phyloP scores from a whole-genome alignment of 2,329 filamentous ascomycete species.

The Aspergillus tamarii region DNA sequence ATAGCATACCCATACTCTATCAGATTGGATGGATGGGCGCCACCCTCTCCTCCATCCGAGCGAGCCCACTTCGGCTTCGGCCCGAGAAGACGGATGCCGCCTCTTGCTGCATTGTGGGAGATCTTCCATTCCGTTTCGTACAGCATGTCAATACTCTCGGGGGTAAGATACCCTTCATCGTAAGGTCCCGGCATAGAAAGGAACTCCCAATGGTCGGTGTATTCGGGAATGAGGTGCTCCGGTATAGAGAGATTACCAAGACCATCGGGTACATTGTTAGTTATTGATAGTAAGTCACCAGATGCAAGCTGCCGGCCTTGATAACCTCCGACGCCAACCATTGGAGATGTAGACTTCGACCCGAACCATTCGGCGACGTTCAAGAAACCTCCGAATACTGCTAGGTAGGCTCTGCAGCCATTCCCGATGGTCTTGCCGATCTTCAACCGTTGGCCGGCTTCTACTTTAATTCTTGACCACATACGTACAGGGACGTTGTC shows the following conservation, averaged over 20 bases:
- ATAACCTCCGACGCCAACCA: conserved; percentile 62
- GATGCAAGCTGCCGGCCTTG: conserved; percentile 60
- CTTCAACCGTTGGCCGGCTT: conserved; percentile 56
- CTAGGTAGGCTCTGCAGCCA: conserved; percentile 63
- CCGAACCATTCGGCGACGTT: conserved; percentile 61
- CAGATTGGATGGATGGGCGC: conserved; percentile 63
- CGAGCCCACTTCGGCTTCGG: conserved; percentile 63
- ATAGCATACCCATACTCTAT: conserved; percentile 64
- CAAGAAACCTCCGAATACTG: conserved; percentile 59
- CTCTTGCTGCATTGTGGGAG: conserved; percentile 63
- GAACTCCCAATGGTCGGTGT: conserved; percentile 56
- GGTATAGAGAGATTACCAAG: conserved; percentile 45
- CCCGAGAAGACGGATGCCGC: conserved; percentile 63
- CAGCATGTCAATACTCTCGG: conserved; percentile 59
- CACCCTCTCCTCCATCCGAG: conserved; percentile 64
- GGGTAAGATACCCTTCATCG: conserved; percentile 56
- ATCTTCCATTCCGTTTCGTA: conserved; percentile 63
- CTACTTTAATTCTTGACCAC: conserved; percentile 59
- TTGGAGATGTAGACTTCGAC: conserved; percentile 62
- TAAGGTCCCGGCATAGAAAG: conserved; percentile 61
- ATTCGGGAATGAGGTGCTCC: conserved; percentile 51
- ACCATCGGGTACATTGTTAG: conserved; percentile 40
- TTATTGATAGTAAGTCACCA: conserved; percentile 56
- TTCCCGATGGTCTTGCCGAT: conserved; percentile 58
- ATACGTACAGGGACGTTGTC: conserved; percentile 55